A percentile compares a stretch with the other conserved stretches of the same genome.
These are phyloP conservation scores for Ochetophila trinervis DNA, from an alignment of 306 rosid species.

Conservation along the genomic window DNA sequence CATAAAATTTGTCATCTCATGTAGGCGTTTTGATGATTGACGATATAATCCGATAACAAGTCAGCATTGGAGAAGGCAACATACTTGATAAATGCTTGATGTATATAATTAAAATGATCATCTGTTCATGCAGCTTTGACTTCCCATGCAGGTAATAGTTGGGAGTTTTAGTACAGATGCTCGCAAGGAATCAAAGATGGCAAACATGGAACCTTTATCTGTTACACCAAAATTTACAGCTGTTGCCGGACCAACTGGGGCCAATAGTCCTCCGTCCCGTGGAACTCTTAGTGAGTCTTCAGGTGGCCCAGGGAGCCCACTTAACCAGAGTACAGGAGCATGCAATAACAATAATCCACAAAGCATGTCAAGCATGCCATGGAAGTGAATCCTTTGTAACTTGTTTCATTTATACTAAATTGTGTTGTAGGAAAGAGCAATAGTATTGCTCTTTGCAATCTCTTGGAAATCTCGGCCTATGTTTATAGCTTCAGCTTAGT, in stretches of 20 bases:
- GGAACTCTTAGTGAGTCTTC: slow-evolving; percentile 41
- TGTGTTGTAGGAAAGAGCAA: slow-evolving; percentile 26
- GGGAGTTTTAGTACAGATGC: slow-evolving; percentile 50
- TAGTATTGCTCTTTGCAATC: slow-evolving; percentile 9
- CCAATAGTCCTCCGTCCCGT: slow-evolving; percentile 29
- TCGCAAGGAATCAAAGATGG: slow-evolving; percentile 38
- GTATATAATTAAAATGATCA: too few relatives aligned
- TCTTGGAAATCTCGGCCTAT: too few relatives aligned
- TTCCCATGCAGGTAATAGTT: slow-evolving; percentile 50
- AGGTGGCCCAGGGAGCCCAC: slow-evolving; percentile 39
- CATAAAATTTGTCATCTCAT: too few relatives aligned
- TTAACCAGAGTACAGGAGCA: slow-evolving; percentile 31
- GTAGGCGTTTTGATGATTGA: too few relatives aligned
- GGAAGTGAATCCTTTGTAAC: slow-evolving; percentile 47
- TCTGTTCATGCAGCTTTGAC: not conserved
- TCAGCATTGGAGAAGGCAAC: too few relatives aligned
- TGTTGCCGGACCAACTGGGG: slow-evolving; percentile 32
- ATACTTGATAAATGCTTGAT: too few relatives aligned
- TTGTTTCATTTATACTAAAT: slow-evolving; percentile 11
- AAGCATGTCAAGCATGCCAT: slow-evolving; percentile 48
- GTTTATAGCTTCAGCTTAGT: slow-evolving; percentile 30
- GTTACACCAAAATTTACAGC: slow-evolving; percentile 25
- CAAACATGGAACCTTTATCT: slow-evolving; percentile 21
- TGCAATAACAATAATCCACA: slow-evolving; percentile 49
- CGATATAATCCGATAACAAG: too few relatives aligned